Percentiles rank a stretch among this genome's conserved stretches.
These are phyloP conservation scores for Diaporthe sp. DNA, from an alignment of 2,329 filamentous ascomycete genomes.

Conservation along the genomic window DNA sequence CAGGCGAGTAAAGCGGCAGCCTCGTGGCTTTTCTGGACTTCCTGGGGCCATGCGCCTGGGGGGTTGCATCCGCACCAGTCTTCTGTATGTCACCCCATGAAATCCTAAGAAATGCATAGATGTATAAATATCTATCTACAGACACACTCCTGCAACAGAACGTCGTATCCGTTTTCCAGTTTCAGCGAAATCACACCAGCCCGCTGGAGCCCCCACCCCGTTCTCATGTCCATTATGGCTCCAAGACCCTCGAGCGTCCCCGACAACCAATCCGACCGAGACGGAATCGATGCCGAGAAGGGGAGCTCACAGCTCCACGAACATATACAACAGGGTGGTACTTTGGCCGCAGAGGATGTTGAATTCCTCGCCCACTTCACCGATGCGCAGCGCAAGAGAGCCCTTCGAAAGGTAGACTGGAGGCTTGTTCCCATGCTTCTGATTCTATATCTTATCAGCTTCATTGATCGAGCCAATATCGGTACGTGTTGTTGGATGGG, in stretches of 20 bases:
- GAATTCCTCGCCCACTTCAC: neutral
- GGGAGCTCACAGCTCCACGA: neutral
- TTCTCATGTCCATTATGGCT: neutral
- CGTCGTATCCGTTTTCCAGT: too few species aligned
- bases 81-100: neutral
- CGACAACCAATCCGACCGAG: neutral
- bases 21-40: neutral
- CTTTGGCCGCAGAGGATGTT: neutral
- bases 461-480: neutral
- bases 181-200: neutral
- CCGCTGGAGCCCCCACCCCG: neutral
- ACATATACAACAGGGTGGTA: neutral
- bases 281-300: neutral
- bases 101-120: neutral
- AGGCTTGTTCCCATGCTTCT: constrained; percentile 1
- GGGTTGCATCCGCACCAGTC: neutral
- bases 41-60: neutral
- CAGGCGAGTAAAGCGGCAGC: neutral
- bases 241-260: neutral
- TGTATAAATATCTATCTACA: neutral
- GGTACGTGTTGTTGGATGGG: neutral
- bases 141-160: neutral
- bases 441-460: neutral
- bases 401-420: neutral
- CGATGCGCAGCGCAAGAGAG: neutral